phyloP scores from a whole-genome alignment of 345 rosid species.

The Physaria fendleri region DNA sequence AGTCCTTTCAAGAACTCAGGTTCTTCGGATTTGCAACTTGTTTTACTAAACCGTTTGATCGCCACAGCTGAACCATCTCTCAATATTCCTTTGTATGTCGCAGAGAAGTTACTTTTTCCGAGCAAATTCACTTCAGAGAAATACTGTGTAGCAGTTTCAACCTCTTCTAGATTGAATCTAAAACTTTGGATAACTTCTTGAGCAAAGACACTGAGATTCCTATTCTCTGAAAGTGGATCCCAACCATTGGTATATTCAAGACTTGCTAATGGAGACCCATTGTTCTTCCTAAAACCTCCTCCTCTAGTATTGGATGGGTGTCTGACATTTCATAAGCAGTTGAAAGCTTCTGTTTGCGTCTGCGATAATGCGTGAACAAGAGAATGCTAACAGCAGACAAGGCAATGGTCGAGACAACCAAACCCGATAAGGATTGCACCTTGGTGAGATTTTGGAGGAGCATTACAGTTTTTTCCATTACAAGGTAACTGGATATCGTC shows the following conservation, averaged over 20 bases:
- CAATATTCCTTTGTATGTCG: slow-evolving; percentile 74
- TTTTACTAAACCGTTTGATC: slow-evolving; percentile 68
- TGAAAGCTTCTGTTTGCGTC: slow-evolving; percentile 62
- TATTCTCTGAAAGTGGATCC: slow-evolving; percentile 72
- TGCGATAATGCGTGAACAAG: slow-evolving; percentile 49
- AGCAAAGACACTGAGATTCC: slow-evolving; percentile 37
- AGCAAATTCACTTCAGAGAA: slow-evolving; percentile 73
- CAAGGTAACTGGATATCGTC: slow-evolving; percentile 59
- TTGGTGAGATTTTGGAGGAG: slow-evolving; percentile 36
- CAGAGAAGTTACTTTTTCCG: slow-evolving; percentile 60
- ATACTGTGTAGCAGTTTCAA: slow-evolving; percentile 83
- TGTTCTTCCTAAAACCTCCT: slow-evolving; percentile 51
- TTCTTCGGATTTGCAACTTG: slow-evolving; percentile 86
- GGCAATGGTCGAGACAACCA: slow-evolving; percentile 44
- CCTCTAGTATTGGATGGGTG: slow-evolving; percentile 35
- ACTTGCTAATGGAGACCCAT: slow-evolving; percentile 76
- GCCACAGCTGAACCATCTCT: slow-evolving; percentile 77
- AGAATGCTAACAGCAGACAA: slow-evolving; percentile 45
- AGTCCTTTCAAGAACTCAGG: slow-evolving; percentile 82
- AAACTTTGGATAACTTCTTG: slow-evolving; percentile 56
- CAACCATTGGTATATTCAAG: slow-evolving; percentile 84
- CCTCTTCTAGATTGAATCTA: slow-evolving; percentile 77
- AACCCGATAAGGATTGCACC: slow-evolving; percentile 48
- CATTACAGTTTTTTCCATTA: slow-evolving; percentile 42
- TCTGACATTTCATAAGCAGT: slow-evolving; percentile 44